Evolutionary conservation across 2,329 filamentous ascomycete species (phyloP).

Genomic region (Scedosporium aurantiacum): DNA sequence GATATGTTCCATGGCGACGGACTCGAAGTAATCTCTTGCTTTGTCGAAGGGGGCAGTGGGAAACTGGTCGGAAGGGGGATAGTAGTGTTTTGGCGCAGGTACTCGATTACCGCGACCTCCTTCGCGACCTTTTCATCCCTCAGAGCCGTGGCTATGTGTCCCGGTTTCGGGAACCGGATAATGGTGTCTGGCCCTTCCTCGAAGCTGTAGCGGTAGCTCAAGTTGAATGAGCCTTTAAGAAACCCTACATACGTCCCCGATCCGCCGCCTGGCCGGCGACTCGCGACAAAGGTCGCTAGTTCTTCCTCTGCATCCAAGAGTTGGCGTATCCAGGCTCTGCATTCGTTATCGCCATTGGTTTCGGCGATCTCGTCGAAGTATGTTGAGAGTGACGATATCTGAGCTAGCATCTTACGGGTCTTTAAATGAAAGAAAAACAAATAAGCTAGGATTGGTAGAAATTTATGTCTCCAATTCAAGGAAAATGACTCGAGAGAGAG

Average conservation of each 20-base stretch:
- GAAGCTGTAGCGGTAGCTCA: slow-evolving; percentile 15
- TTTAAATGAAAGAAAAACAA: background rate
- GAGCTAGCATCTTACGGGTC: background rate
- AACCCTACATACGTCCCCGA: slow-evolving; percentile 13
- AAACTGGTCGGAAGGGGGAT: slow-evolving; percentile 21
- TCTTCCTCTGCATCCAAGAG: slow-evolving; percentile 14
- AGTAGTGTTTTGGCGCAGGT: slow-evolving; percentile 17
- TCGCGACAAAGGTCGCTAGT: slow-evolving; percentile 13
- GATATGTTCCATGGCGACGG: slow-evolving; percentile 16
- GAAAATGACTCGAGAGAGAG: background rate
- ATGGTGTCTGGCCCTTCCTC: slow-evolving; percentile 13
- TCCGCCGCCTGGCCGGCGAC: slow-evolving; percentile 9
- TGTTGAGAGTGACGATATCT: slow-evolving; percentile 10
- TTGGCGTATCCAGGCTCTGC: slow-evolving; percentile 11
- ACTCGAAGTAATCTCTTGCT: slow-evolving; percentile 20
- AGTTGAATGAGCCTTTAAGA: slow-evolving; percentile 19
- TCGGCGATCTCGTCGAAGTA: slow-evolving; percentile 14
- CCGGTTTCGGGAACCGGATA: slow-evolving; percentile 17
- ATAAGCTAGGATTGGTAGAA: background rate
- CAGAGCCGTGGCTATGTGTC: slow-evolving; percentile 12
- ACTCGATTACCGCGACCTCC: slow-evolving; percentile 18
- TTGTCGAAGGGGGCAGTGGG: slow-evolving; percentile 18
- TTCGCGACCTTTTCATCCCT: slow-evolving; percentile 22
- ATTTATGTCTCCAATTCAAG: background rate
- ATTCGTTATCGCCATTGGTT: slow-evolving; percentile 14